Conservation (phyloP, 2,329 filamentous ascomycete species). For the Exophiala phaeomuriformis region DNA sequence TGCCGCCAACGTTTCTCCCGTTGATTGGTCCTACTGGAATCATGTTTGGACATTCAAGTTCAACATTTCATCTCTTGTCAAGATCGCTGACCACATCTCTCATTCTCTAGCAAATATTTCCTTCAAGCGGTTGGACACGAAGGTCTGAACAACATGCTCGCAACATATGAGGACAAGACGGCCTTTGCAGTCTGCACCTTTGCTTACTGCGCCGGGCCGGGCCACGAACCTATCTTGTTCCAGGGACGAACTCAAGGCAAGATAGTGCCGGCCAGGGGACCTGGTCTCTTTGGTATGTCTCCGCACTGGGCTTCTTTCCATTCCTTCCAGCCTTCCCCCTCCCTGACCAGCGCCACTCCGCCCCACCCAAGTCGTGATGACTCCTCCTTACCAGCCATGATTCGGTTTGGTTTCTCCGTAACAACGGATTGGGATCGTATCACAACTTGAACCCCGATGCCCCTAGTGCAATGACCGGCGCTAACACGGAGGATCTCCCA, state of each 20-base stretch:
- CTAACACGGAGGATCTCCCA: constrained; percentile 33
- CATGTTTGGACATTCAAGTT: background rate
- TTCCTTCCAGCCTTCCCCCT: background rate
- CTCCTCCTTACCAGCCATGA: too few species aligned
- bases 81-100: background rate
- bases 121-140: constrained; percentile 72
- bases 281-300: constrained; percentile 67
- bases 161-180: constrained; percentile 81
- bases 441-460: too few species aligned
- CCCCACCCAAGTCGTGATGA: too few species aligned
- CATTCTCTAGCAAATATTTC: constrained; percentile 74
- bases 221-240: constrained; percentile 76
- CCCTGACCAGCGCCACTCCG: too few species aligned
- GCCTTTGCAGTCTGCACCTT: constrained; percentile 95
- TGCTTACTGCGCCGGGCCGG: constrained; percentile 79
- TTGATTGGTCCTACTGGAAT: background rate
- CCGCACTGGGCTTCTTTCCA: background rate
- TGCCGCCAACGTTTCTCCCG: background rate
- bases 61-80: background rate
- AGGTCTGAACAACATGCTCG: constrained; percentile 83
- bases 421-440: too few species aligned
- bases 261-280: constrained; percentile 77
- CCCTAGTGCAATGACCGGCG: background rate
- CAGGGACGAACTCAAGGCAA: constrained; percentile 82
- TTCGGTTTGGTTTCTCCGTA: too few species aligned